phyloP scores from a whole-genome alignment of 257 asterid genomes.

The Gynochthodes officinalis region DNA sequence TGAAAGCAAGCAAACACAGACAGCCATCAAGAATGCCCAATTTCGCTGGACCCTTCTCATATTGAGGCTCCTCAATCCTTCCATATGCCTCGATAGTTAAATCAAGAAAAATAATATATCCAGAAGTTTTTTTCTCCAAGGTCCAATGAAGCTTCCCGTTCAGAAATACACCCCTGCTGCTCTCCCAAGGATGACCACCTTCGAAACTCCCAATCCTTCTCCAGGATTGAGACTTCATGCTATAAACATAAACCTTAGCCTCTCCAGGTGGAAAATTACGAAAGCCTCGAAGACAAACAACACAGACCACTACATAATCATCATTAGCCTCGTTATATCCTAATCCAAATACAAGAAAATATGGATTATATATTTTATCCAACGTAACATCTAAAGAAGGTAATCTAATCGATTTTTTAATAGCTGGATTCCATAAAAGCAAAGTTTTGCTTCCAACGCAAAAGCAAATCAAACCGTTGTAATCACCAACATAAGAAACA shows the following conservation, averaged over 20 bases:
- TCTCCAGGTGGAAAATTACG: slow-evolving; percentile 6
- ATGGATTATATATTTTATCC: neutral
- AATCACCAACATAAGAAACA: no score
- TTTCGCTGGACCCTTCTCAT: slow-evolving; percentile 22
- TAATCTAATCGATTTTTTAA: slow-evolving; percentile 9
- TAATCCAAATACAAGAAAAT: slow-evolving; percentile 20
- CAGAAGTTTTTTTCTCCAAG: slow-evolving; percentile 1
- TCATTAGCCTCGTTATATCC: slow-evolving; percentile 21
- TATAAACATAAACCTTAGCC: slow-evolving; percentile 32
- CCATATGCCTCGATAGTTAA: slow-evolving; percentile 34
- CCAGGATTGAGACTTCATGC: slow-evolving; percentile 44
- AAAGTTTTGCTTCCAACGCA: neutral
- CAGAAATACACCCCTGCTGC: slow-evolving; percentile 23
- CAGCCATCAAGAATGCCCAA: slow-evolving; percentile 29
- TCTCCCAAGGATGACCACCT: slow-evolving; percentile 19
- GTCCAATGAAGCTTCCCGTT: slow-evolving; percentile 57
- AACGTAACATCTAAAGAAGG: slow-evolving; percentile 7
- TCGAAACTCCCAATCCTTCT: slow-evolving; percentile 26
- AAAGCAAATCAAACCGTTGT: no score
- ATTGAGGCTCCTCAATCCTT: slow-evolving; percentile 24
- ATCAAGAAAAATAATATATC: slow-evolving; percentile 33
- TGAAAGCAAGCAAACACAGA: slow-evolving; percentile 29
- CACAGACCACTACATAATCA: slow-evolving; percentile 47
- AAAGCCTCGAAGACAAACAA: slow-evolving; percentile 9
- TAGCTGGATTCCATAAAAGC: slow-evolving; percentile 24